Evolutionary conservation across 257 asterid genomes (phyloP).

Genomic region (Echium plantagineum): DNA sequence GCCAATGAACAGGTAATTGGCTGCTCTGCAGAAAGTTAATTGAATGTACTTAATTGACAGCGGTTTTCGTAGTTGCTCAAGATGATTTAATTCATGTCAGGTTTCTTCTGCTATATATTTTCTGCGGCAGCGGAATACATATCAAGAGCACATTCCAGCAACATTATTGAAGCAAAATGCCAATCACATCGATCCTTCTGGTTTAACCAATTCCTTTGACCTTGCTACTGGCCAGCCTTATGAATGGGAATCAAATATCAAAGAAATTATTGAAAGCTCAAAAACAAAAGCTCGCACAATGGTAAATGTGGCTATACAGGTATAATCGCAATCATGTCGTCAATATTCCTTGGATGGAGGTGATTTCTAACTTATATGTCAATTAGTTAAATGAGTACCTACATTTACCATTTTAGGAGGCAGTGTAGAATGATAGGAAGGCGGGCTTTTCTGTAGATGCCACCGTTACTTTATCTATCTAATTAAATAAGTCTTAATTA

Average conservation of each 20-base stretch:
- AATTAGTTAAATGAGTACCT: no score
- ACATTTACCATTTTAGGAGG: no score
- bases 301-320: slow-evolving; percentile 91
- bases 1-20: slow-evolving; percentile 59
- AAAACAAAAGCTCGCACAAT: slow-evolving; percentile 60
- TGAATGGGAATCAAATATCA: slow-evolving; percentile 50
- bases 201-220: slow-evolving; percentile 27
- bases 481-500: no score
- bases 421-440: no score
- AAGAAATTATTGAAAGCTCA: slow-evolving; percentile 72
- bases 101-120: slow-evolving; percentile 51
- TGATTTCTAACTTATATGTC: no score
- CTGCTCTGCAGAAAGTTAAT: slow-evolving; percentile 6
- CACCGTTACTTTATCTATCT: no score
- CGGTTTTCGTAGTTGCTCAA: neutral
- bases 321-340: slow-evolving; percentile 13
- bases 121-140: slow-evolving; percentile 70
- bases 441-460: no score
- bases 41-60: neutral
- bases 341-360: neutral
- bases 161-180: slow-evolving; percentile 34
- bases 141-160: slow-evolving; percentile 41
- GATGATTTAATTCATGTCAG: slow-evolving; percentile 23
- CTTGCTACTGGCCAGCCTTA: slow-evolving; percentile 34
- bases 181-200: slow-evolving; percentile 29